Evolutionary conservation across 202 grass and related monocot species (phyloP).

Genomic region (Musa balbisiana): DNA sequence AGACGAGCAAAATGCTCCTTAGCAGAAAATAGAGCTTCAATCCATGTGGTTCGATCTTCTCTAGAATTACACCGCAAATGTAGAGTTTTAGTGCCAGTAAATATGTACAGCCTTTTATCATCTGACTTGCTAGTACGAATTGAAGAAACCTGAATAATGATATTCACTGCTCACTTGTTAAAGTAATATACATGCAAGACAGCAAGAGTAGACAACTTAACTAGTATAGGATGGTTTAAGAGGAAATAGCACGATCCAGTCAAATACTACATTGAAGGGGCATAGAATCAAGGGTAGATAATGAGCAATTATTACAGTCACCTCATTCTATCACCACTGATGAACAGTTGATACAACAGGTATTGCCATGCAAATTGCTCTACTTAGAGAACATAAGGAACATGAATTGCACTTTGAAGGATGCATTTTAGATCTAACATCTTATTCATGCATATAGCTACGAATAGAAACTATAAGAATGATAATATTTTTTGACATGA

Average conservation of each 20-base stretch:
- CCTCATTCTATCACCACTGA: no score
- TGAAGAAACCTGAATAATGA: conserved; percentile 68
- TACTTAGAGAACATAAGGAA: no score
- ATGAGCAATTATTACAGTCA: background rate
- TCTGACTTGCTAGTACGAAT: conserved; percentile 91
- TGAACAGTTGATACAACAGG: background rate
- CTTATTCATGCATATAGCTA: background rate
- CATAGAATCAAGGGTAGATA: background rate
- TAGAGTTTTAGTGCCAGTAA: conserved; percentile 84
- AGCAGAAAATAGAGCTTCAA: conserved; percentile 50
- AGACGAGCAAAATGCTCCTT: conserved; percentile 64
- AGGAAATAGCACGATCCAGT: background rate
- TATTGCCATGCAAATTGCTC: background rate
- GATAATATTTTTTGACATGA: no score
- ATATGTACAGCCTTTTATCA: conserved; percentile 98
- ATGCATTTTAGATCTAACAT: background rate
- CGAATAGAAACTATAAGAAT: background rate
- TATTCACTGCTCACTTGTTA: background rate
- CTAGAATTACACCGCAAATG: conserved; percentile 79
- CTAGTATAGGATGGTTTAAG: background rate
- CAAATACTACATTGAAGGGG: background rate
- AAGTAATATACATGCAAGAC: background rate
- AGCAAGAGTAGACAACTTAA: background rate
- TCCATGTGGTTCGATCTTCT: conserved; percentile 72
- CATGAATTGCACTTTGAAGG: background rate